A percentile compares a stretch with the other conserved stretches of the same genome.
Conservation (phyloP, 352 stramenopile species). For the Phytophthora cactorum region DNA sequence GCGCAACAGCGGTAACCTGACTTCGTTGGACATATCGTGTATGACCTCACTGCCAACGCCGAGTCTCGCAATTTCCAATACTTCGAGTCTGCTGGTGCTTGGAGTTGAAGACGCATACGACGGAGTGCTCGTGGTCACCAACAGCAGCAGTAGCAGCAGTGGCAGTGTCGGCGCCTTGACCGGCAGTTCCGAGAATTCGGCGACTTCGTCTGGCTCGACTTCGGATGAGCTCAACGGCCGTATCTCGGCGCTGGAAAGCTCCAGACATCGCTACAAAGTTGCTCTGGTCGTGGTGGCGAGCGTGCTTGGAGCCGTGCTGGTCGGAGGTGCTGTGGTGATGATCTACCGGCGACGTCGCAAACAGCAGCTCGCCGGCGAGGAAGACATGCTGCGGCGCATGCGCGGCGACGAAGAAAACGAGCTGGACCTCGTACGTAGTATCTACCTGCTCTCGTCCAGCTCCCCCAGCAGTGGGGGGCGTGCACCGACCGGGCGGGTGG, state of each 20-base stretch:
- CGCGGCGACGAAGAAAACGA: conserved; percentile 47
- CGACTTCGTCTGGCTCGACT: conserved; percentile 22
- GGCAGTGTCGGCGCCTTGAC: conserved; percentile 4
- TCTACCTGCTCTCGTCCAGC: conserved; percentile 50
- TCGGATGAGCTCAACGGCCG: conserved; percentile 20
- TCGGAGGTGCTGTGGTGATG: conserved; percentile 10
- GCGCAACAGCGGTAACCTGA: conserved; percentile 46
- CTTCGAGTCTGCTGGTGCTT: conserved; percentile 48
- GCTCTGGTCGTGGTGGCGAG: conserved; percentile 41
- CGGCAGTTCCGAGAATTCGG: conserved; percentile 14
- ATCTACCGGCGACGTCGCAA: conserved; percentile 23
- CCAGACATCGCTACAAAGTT: conserved; percentile 34
- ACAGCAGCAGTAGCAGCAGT: conserved; percentile 10
- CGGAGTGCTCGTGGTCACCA: conserved; percentile 29
- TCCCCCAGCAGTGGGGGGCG: conserved; percentile 21
- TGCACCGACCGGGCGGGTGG: background rate
- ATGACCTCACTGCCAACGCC: conserved; percentile 39
- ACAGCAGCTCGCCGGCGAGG: conserved; percentile 39
- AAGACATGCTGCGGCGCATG: conserved; percentile 47
- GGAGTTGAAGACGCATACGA: conserved; percentile 58
- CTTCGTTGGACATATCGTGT: conserved; percentile 61
- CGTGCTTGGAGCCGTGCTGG: conserved; percentile 19
- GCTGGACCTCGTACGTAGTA: conserved; percentile 46
- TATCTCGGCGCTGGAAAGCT: conserved; percentile 31
- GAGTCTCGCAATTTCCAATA: conserved; percentile 42